Conservation (phyloP, 495 filamentous ascomycete genomes). For the Staphylotrichum tortipilum region DNA sequence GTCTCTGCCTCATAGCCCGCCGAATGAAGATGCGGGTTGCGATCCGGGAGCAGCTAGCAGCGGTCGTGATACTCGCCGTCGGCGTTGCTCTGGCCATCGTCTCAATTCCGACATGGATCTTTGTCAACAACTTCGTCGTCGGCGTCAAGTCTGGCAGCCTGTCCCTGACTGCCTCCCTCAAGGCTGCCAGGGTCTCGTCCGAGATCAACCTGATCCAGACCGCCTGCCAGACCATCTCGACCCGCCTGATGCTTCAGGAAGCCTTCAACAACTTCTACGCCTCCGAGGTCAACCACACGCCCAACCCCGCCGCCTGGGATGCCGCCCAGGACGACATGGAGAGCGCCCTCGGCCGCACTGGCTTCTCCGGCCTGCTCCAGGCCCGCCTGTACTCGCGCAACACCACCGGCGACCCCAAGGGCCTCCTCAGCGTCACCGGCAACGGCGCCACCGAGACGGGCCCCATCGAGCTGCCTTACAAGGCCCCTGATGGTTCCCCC, state of each 20-base stretch:
- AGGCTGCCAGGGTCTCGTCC: constrained; percentile 69
- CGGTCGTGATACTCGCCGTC: constrained; percentile 62
- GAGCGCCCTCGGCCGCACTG: constrained; percentile 49
- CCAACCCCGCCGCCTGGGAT: constrained; percentile 42
- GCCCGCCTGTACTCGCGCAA: constrained; percentile 58
- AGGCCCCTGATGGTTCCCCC: constrained; percentile 44
- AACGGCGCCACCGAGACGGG: constrained; percentile 13
- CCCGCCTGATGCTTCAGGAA: constrained; percentile 57
- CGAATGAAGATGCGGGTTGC: constrained; percentile 62
- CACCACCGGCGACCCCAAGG: constrained; percentile 39
- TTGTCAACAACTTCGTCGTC: constrained; percentile 66
- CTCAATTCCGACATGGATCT: constrained; percentile 53
- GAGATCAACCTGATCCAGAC: constrained; percentile 67
- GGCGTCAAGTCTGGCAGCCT: constrained; percentile 51
- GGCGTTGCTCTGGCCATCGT: constrained; percentile 53
- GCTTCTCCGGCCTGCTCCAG: constrained; percentile 52
- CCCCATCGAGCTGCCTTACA: constrained; percentile 49
- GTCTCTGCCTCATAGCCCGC: constrained; percentile 27
- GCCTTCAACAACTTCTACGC: constrained; percentile 54
- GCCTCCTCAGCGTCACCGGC: constrained; percentile 55
- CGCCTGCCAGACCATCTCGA: constrained; percentile 55
- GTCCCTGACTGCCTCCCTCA: constrained; percentile 72
- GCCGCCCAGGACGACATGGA: constrained; percentile 48
- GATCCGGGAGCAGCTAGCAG: constrained; percentile 72
- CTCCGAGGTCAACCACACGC: constrained; percentile 39